A percentile compares a stretch with the other conserved stretches of the same genome.
phyloP scores from a whole-genome alignment of 805 yeast genomes.

The Danielozyma ontarioensis region DNA sequence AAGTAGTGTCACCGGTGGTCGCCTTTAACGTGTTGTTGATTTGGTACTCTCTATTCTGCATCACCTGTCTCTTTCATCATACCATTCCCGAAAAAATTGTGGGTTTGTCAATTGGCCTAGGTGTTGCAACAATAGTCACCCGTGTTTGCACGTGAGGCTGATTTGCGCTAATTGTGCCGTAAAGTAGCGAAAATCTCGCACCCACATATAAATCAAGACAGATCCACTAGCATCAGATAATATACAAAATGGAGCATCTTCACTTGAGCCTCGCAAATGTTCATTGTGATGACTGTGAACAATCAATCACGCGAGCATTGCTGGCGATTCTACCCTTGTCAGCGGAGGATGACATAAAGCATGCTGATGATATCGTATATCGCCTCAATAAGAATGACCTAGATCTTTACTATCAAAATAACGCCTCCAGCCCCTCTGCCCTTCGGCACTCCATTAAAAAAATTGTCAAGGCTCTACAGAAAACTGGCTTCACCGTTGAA shows the following conservation, averaged over 20 bases:
- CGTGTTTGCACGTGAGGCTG: no score
- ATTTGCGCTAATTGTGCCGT: no score
- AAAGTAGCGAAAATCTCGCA: no score
- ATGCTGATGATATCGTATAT: constrained; percentile 10
- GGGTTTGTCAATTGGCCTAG: constrained; percentile 37
- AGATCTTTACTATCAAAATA: constrained; percentile 15
- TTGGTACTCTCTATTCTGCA: constrained; percentile 37
- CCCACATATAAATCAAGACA: no score
- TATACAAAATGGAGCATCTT: constrained; percentile 24
- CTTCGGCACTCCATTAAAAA: constrained; percentile 15
- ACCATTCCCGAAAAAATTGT: constrained; percentile 41
- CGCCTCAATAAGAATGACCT: constrained; percentile 20
- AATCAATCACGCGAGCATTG: constrained; percentile 26
- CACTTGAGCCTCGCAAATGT: constrained; percentile 36
- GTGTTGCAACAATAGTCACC: no score
- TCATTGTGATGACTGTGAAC: constrained; percentile 52
- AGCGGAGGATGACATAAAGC: background rate
- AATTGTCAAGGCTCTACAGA: constrained; percentile 20
- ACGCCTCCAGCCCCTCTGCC: constrained; percentile 3
- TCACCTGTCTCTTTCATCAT: constrained; percentile 48
- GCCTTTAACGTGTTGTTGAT: constrained; percentile 12
- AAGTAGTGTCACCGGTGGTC: background rate
- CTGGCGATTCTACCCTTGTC: constrained; percentile 9
- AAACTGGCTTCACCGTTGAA: constrained; percentile 32
- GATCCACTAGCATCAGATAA: no score